Base-by-base conservation (phyloP, 2,329 filamentous ascomycete species). In the Stagonosporopsis tanaceti region DNA sequence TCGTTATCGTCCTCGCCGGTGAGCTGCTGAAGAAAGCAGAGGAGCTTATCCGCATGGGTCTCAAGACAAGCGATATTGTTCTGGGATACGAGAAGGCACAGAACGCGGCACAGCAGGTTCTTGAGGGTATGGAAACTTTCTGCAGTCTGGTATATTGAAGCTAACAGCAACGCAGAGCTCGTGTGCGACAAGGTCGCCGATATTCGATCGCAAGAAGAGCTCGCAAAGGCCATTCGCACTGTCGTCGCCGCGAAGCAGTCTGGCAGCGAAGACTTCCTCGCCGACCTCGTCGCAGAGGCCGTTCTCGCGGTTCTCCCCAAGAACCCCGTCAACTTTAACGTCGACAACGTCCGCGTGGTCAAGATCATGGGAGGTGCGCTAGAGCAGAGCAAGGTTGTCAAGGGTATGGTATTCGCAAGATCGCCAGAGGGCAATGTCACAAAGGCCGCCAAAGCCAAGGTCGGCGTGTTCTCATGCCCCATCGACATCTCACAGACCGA, bases 361-460 rank as follows among this genome's bases (percentile, higher is more conserved):
- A 99, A 99, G 86, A 99, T 99, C 73, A 98, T 99, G 94, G 95
- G 95, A 69, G 94, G 95, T 64, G 93, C 90, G 76, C 82, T 99
- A 74, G 92, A 96, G 72, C 93, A 99, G 82, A 97, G 93, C 77
- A 89, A 87, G 66, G 94, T 99, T 14, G 90, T 99, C 59, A 96
- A 91, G 84, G 95, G 95, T 66, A 99, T 99, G 95, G 96, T 99
- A 50, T 98, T 99, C 76, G 89, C 92, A 71, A 90, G 96, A 75
- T 91, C 97, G 79, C 95, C 95, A n/a, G 90, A 97, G 74, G 93
- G 94, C 46, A 80, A 64, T 15, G 82, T 97, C 76, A 98, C 97
- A 85, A 96, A 96, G 83, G 93, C 90, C 30, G 84, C 80, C 68
- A 95, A 92, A 80, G 94, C 95, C 73, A 98, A 97, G 86, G 95